These are phyloP conservation scores for Helianthus tuberosus DNA, from an alignment of 129 eudicot species.

Conservation along the genomic window DNA sequence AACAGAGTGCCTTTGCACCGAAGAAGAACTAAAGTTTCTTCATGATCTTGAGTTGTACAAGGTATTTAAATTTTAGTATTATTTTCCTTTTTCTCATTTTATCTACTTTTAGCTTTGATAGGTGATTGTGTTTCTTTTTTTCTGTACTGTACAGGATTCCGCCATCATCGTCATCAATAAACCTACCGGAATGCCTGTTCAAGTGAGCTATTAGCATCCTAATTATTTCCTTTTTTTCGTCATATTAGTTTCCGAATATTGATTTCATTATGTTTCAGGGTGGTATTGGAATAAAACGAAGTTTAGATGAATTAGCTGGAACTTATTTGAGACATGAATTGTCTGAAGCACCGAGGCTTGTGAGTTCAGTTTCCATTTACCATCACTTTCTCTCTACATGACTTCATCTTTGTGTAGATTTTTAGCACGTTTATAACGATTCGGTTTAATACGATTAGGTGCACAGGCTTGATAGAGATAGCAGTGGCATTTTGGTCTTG, in stretches of 20 bases:
- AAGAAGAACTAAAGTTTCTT: slow-evolving; percentile 68
- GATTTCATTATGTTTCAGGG: slow-evolving; percentile 58
- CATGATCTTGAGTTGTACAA: slow-evolving; percentile 78
- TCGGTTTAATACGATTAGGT: slow-evolving; percentile 48
- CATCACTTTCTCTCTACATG: neutral
- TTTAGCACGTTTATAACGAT: neutral
- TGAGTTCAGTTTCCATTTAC: slow-evolving; percentile 48
- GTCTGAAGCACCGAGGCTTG: slow-evolving; percentile 86
- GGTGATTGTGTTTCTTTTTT: slow-evolving; percentile 3
- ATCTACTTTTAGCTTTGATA: neutral
- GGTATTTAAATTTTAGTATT: slow-evolving; percentile 41
- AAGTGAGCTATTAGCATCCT: slow-evolving; percentile 47
- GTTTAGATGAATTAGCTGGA: slow-evolving; percentile 92
- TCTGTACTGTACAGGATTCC: slow-evolving; percentile 56
- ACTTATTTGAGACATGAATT: slow-evolving; percentile 70
- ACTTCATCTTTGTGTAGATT: neutral
- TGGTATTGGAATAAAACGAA: slow-evolving; percentile 80
- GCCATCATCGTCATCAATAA: slow-evolving; percentile 89
- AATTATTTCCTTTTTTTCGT: neutral
- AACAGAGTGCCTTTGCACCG: slow-evolving; percentile 43
- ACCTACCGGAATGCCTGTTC: slow-evolving; percentile 99
- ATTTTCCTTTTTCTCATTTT: neutral
- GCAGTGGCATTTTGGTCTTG: slow-evolving; percentile 94
- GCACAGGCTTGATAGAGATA: slow-evolving; percentile 99
- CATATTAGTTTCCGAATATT: neutral